Percentiles rank a stretch among this genome's conserved stretches.
These are phyloP conservation scores for Reutealis trisperma DNA, from an alignment of 345 rosid species.

Conservation along the genomic window DNA sequence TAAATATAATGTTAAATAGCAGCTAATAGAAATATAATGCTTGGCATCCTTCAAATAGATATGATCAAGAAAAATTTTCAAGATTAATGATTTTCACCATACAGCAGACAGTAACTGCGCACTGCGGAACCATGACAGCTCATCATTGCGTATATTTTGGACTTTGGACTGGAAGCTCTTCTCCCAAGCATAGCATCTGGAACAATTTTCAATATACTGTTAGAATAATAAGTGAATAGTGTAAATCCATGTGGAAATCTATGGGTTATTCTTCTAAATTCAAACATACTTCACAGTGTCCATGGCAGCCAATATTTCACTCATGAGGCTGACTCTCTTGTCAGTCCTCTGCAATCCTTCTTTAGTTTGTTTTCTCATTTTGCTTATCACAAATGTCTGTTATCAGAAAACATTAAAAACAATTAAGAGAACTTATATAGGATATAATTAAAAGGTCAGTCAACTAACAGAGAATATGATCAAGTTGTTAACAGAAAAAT, in stretches of 20 bases:
- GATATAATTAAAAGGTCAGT: neutral
- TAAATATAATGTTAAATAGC: neutral
- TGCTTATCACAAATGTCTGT: conserved; percentile 33
- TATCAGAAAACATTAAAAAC: neutral
- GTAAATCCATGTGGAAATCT: neutral
- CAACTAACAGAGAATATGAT: neutral
- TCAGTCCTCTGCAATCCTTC: conserved; percentile 40
- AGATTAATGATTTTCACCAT: conserved; percentile 1
- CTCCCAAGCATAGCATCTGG: conserved; percentile 45
- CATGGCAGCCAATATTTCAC: conserved; percentile 39
- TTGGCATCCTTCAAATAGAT: neutral
- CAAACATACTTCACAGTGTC: conserved; percentile 33
- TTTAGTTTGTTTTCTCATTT: conserved; percentile 34
- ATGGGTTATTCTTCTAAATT: neutral
- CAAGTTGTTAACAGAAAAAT: too few relatives aligned
- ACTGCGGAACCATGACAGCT: conserved; percentile 33
- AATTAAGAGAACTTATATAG: neutral
- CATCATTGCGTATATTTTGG: conserved; percentile 35
- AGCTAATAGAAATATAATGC: neutral
- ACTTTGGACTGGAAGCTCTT: conserved; percentile 34
- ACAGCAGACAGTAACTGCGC: conserved; percentile 36
- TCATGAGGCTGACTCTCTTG: conserved; percentile 40
- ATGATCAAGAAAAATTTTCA: neutral
- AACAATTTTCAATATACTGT: neutral
- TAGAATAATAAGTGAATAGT: neutral